These are phyloP conservation scores for Phytophthora hybrid DNA, from an alignment of 352 stramenopile genomes.

Conservation along the genomic window DNA sequence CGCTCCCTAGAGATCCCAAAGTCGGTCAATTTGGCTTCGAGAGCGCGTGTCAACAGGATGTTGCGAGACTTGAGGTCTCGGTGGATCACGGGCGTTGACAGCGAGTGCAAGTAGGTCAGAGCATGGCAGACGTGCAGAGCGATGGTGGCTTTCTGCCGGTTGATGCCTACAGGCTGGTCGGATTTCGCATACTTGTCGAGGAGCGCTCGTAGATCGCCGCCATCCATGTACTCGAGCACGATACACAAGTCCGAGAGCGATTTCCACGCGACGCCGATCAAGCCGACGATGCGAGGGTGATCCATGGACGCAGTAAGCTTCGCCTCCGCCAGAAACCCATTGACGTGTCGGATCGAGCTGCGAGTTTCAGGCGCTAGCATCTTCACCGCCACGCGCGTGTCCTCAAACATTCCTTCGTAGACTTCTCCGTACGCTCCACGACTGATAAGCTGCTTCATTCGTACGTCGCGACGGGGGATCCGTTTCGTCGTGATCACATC, in stretches of 20 bases:
- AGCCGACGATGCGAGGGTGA: slow-evolving; percentile 50
- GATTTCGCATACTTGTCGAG: slow-evolving; percentile 23
- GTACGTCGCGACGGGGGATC: slow-evolving; percentile 30
- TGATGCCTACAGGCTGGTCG: background rate
- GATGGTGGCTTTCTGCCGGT: slow-evolving; percentile 27
- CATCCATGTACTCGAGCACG: slow-evolving; percentile 53
- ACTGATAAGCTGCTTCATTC: slow-evolving; percentile 20
- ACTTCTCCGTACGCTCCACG: slow-evolving; percentile 53
- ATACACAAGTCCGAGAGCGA: slow-evolving; percentile 49
- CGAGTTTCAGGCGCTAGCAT: slow-evolving; percentile 28
- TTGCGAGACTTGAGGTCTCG: slow-evolving; percentile 76
- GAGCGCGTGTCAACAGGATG: slow-evolving; percentile 57
- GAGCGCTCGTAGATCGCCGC: slow-evolving; percentile 39
- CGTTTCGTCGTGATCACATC: slow-evolving; percentile 32
- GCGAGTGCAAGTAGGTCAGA: slow-evolving; percentile 57
- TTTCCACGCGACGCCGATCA: slow-evolving; percentile 56
- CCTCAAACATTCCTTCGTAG: slow-evolving; percentile 41
- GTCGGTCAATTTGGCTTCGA: slow-evolving; percentile 52
- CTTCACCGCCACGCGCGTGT: slow-evolving; percentile 50
- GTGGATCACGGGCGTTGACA: slow-evolving; percentile 59
- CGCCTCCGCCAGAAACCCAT: slow-evolving; percentile 62
- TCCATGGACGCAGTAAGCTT: slow-evolving; percentile 49
- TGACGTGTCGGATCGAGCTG: slow-evolving; percentile 33
- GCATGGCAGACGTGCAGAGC: slow-evolving; percentile 50
- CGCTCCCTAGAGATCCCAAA: slow-evolving; percentile 53